phyloP scores from a whole-genome alignment of 352 stramenopile species.

The Globisporangium ultimum region DNA sequence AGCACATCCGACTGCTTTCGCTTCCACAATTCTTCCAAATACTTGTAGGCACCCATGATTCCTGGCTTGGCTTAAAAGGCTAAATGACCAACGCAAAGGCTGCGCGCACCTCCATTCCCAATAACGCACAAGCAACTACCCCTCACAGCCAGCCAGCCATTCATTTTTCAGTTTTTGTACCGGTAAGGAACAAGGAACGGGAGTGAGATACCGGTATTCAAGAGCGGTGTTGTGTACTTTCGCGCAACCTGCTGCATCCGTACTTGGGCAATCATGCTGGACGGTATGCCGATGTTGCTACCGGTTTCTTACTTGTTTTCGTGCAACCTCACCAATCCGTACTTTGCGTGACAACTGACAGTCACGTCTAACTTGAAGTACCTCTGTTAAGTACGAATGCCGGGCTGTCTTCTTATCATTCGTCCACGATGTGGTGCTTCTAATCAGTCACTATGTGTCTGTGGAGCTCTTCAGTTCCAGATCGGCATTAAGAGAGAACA shows the following conservation, averaged over 20 bases:
- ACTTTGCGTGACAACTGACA: no score
- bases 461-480: slow-evolving; percentile 7
- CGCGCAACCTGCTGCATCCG: slow-evolving; percentile 1
- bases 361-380: no score
- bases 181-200: no score
- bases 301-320: no score
- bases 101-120: background rate
- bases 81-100: slow-evolving; percentile 14
- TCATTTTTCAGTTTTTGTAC: slow-evolving; percentile 1
- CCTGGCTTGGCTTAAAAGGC: slow-evolving; percentile 45
- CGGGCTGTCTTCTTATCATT: background rate
- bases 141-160: slow-evolving; percentile 14
- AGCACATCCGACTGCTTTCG: slow-evolving; percentile 99
- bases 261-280: no score
- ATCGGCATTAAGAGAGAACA: background rate
- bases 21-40: slow-evolving; percentile 99
- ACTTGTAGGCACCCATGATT: slow-evolving; percentile 99
- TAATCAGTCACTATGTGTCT: slow-evolving; percentile 1
- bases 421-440: slow-evolving; percentile 4
- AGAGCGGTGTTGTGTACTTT: background rate
- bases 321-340: no score
- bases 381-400: no score
- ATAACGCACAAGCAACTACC: background rate
- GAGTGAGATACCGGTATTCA: no score
- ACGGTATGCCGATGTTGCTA: no score